These are phyloP conservation scores for Zygosaccharomyces siamensis DNA, from an alignment of 805 yeast genomes.

Conservation along the genomic window DNA sequence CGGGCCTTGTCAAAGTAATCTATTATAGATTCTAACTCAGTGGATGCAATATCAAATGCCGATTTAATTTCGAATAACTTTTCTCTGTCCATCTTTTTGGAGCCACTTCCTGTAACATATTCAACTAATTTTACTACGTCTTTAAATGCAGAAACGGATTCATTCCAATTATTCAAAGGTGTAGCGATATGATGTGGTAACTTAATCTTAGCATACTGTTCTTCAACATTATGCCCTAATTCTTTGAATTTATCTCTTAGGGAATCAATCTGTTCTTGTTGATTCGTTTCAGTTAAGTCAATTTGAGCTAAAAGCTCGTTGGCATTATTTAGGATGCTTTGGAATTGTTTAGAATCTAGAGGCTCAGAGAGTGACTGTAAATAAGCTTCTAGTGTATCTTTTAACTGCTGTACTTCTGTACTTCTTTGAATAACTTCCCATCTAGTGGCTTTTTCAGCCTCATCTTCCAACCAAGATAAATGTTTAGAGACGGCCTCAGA, in stretches of 20 bases:
- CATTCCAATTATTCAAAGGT: conserved; percentile 12
- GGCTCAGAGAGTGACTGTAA: conserved; percentile 44
- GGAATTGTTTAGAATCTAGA: conserved; percentile 44
- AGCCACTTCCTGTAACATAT: conserved; percentile 24
- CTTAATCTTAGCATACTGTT: conserved; percentile 45
- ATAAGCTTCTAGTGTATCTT: conserved; percentile 36
- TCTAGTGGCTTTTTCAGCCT: conserved; percentile 46
- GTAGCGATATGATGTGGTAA: conserved; percentile 21
- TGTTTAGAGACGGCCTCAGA: conserved; percentile 41
- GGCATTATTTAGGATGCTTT: conserved; percentile 41
- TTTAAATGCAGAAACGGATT: conserved; percentile 13
- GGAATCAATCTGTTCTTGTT: conserved; percentile 43
- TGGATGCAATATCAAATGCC: conserved; percentile 22
- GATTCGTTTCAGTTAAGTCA: conserved; percentile 42
- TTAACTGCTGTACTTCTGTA: conserved; percentile 23
- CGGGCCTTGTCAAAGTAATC: conserved; percentile 20
- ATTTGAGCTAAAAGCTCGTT: conserved; percentile 39
- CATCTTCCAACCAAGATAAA: conserved; percentile 77
- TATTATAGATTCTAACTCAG: conserved; percentile 16
- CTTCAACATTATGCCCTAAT: conserved; percentile 47
- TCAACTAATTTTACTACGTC: conserved; percentile 15
- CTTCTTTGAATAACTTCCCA: conserved; percentile 38
- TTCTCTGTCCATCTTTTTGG: conserved; percentile 26
- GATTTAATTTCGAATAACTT: conserved; percentile 32
- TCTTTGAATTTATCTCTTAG: conserved; percentile 42